phyloP scores from a whole-genome alignment of 176 grass and related monocot genomes.

The Eleusine coracana region DNA sequence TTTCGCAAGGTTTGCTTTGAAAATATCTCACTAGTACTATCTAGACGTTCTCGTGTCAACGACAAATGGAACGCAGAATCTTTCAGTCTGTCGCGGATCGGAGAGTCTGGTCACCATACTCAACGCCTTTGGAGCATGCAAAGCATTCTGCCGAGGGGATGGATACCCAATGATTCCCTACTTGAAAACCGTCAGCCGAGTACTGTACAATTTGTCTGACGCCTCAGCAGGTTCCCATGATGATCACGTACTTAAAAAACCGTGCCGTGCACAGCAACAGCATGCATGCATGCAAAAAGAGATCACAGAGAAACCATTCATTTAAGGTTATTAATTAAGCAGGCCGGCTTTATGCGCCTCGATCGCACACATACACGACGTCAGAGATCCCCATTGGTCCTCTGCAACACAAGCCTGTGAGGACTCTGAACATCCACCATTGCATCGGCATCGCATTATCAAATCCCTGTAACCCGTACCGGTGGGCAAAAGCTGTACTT shows the following conservation, averaged over 20 bases:
- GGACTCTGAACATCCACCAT: background rate
- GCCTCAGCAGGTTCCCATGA: background rate
- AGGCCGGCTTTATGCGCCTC: conserved; percentile 19
- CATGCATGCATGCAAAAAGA: conserved; percentile 35
- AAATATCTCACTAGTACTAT: too few relatives aligned
- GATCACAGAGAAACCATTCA: background rate
- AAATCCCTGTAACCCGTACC: background rate
- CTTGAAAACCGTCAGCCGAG: background rate
- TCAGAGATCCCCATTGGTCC: background rate
- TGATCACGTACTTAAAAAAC: conserved; percentile 31
- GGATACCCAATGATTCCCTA: background rate
- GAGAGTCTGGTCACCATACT: background rate
- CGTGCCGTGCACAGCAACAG: conserved; percentile 25
- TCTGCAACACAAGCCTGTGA: background rate
- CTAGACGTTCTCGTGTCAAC: conserved; percentile 8
- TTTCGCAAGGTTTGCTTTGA: too few relatives aligned
- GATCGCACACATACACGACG: background rate
- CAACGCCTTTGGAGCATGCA: background rate
- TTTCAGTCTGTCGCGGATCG: background rate
- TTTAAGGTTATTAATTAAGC: conserved; percentile 12
- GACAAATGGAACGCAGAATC: background rate
- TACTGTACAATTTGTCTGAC: background rate
- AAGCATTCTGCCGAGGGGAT: background rate
- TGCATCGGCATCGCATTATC: background rate
- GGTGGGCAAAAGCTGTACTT: conserved; percentile 11